A percentile compares a stretch with the other conserved stretches of the same genome.
These are phyloP conservation scores for Fusarium sp. DNA, from an alignment of 2,329 filamentous ascomycete species.

Conservation along the genomic window DNA sequence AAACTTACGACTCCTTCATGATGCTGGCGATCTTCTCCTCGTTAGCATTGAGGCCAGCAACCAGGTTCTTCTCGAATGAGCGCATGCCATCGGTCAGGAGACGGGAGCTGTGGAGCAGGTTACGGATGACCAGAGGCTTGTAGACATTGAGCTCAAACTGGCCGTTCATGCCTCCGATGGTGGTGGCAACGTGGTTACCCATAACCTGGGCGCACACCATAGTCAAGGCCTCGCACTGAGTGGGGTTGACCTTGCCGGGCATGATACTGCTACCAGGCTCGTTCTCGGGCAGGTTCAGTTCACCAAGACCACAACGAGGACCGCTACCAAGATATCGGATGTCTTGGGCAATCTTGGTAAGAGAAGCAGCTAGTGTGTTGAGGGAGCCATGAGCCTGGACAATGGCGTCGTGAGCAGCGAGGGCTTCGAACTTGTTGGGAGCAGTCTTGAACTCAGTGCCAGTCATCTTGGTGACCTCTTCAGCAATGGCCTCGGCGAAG, in stretches of 20 bases:
- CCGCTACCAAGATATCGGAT: conserved; percentile 97
- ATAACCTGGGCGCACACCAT: conserved; percentile 99
- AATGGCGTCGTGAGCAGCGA: conserved; percentile 95
- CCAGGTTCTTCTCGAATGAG: conserved; percentile 94
- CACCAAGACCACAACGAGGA: conserved; percentile 93
- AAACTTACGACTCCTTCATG: conserved; percentile 89
- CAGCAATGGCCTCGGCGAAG: conserved; percentile 92
- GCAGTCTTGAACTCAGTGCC: conserved; percentile 94
- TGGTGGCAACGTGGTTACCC: conserved; percentile 94
- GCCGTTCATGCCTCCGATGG: conserved; percentile 94
- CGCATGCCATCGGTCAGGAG: conserved; percentile 92
- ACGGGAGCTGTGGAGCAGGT: conserved; percentile 90
- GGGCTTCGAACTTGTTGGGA: conserved; percentile 98
- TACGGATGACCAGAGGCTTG: conserved; percentile 96
- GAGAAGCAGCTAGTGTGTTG: conserved; percentile 90
- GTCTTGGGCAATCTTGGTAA: conserved; percentile 98
- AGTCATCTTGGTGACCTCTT: conserved; percentile 91
- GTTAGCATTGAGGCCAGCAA: conserved; percentile 89
- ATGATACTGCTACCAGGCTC: conserved; percentile 98
- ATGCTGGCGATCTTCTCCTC: conserved; percentile 91
- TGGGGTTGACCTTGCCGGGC: conserved; percentile 99
- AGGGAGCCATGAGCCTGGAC: conserved; percentile 94
- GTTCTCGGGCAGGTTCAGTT: conserved; percentile 95
- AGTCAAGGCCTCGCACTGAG: conserved; percentile 96
- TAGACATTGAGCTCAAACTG: conserved; percentile 99